Evolutionary conservation across 1,284 basidiomycete species (phyloP).

Genomic region (Mrakiaceae sp.): DNA sequence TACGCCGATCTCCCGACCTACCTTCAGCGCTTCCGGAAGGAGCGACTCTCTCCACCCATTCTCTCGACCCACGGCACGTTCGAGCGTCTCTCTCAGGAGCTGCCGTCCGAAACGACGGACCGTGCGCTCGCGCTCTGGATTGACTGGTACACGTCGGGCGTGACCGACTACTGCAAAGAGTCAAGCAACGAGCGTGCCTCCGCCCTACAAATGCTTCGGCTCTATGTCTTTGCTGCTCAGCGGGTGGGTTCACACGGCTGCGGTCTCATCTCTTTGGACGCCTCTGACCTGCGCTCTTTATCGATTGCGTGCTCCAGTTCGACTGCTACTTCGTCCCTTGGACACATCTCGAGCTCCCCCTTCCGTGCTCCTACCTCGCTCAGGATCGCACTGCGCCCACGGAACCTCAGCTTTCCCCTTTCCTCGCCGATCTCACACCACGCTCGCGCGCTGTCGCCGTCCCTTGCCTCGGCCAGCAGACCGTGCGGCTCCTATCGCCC

Average conservation of each 20-base stretch:
- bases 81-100: too few relatives aligned
- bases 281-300: background rate
- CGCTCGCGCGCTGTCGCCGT: slow-evolving; percentile 31
- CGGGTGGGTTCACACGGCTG: slow-evolving; percentile 21
- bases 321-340: slow-evolving; percentile 42
- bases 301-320: slow-evolving; percentile 29
- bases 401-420: slow-evolving; percentile 8
- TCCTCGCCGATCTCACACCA: slow-evolving; percentile 36
- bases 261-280: background rate
- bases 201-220: slow-evolving; percentile 35
- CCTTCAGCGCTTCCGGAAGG: too few relatives aligned
- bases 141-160: background rate
- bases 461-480: slow-evolving; percentile 30
- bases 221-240: slow-evolving; percentile 43
- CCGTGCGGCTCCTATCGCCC: slow-evolving; percentile 20
- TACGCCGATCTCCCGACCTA: slow-evolving; percentile 28
- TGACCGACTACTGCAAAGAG: slow-evolving; percentile 16
- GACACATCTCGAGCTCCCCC: slow-evolving; percentile 30
- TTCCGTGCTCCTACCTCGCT: slow-evolving; percentile 18
- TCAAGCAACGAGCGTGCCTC: slow-evolving; percentile 29
- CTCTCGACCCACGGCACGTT: too few relatives aligned
- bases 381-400: too few relatives aligned
- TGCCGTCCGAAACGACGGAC: too few relatives aligned
- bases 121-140: slow-evolving; percentile 7
- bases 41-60: too few relatives aligned